Evolutionary conservation across 202 grass and related monocot species (phyloP).

Genomic region (Carex sylvatica): DNA sequence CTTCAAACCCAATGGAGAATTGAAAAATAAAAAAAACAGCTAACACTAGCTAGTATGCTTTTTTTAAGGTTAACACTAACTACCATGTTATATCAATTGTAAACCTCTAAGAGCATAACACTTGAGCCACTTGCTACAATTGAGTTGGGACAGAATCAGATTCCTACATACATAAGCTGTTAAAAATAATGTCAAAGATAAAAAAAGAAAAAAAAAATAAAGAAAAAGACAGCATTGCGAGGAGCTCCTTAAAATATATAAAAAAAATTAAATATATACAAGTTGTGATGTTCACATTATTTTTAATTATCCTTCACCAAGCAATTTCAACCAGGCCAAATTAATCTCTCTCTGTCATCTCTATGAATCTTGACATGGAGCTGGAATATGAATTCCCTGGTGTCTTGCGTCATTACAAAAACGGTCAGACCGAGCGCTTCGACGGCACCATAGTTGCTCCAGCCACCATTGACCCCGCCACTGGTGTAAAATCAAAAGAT

Average conservation of each 20-base stretch:
- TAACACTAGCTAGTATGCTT: not conserved
- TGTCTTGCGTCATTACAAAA: slow-evolving; percentile 51
- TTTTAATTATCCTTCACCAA: not conserved
- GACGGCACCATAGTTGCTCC: slow-evolving; percentile 49
- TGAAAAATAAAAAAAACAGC: not conserved
- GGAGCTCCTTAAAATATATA: not conserved
- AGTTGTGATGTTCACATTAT: not conserved
- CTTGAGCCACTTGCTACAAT: not conserved
- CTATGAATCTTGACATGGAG: slow-evolving; percentile 28
- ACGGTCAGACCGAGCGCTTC: slow-evolving; percentile 61
- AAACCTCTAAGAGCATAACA: not conserved
- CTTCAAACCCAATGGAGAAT: not conserved
- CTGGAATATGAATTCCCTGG: slow-evolving; percentile 47
- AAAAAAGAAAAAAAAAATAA: not conserved
- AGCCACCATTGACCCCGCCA: slow-evolving; percentile 42
- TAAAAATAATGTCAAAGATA: not conserved
- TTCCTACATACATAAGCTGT: not conserved
- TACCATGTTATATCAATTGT: not conserved
- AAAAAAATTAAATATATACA: not conserved
- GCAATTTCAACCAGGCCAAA: slow-evolving; percentile 3
- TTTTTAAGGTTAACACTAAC: not conserved
- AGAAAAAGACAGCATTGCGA: not conserved
- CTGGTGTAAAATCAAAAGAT: slow-evolving; percentile 57
- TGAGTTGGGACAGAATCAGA: slow-evolving; percentile 10
- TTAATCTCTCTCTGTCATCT: not conserved